Evolutionary conservation across 768 basidiomycete species (phyloP).

Genomic region (Mycena filopes): DNA sequence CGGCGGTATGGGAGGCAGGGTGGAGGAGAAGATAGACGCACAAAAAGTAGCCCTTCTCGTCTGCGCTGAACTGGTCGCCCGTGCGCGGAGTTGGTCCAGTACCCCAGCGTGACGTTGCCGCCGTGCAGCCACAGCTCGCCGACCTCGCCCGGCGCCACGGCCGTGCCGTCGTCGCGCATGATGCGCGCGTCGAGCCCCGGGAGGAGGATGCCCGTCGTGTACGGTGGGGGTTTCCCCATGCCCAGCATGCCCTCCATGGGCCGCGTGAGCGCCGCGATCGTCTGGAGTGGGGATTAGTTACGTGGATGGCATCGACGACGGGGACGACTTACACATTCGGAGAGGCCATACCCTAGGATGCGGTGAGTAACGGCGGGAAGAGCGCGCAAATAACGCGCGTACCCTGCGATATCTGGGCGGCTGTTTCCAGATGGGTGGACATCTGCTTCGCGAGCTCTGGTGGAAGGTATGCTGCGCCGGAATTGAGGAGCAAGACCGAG

Average conservation of each 20-base stretch:
- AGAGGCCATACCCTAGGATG: conserved; percentile 74
- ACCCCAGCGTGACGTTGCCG: conserved; percentile 69
- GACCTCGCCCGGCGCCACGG: conserved; percentile 64
- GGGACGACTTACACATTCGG: conserved; percentile 63
- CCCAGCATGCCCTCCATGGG: conserved; percentile 57
- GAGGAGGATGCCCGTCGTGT: conserved; percentile 63
- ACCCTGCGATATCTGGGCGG: conserved; percentile 59
- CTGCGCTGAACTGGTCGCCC: conserved; percentile 75
- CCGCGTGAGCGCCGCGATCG: conserved; percentile 59
- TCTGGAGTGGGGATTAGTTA: conserved; percentile 49
- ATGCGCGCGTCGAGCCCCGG: conserved; percentile 76
- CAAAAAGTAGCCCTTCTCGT: conserved; percentile 74
- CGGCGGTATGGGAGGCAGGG: neutral
- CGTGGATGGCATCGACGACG: neutral
- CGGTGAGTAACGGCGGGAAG: neutral
- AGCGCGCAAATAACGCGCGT: conserved; percentile 9
- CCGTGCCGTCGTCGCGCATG: conserved; percentile 65
- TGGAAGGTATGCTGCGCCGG: conserved; percentile 78
- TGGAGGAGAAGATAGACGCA: conserved; percentile 45
- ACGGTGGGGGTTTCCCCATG: conserved; percentile 15
- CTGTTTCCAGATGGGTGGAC: conserved; percentile 45
- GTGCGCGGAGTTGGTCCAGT: conserved; percentile 78
- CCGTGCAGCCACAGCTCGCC: conserved; percentile 76
- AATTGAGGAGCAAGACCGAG: conserved; percentile 53
- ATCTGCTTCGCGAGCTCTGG: conserved; percentile 60